Evolutionary conservation across 2,329 filamentous ascomycete genomes (phyloP), one percentile per base, ranked within the genome.

Genomic region (Microsporum audouinii): DNA sequence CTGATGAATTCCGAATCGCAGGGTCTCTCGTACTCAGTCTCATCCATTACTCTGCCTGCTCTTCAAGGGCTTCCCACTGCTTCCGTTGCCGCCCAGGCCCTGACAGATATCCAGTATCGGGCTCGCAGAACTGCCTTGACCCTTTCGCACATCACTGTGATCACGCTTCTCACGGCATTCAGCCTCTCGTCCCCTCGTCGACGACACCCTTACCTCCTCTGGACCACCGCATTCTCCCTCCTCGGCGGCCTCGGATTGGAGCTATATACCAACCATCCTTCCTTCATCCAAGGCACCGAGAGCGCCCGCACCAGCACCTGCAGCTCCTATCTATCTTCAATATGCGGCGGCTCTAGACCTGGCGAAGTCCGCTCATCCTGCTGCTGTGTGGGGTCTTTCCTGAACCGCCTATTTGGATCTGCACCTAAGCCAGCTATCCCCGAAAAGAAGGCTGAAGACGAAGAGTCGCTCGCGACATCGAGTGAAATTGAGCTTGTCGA

Each of bases 11-110:
- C 68, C 61, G 67, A 60, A 36, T 17, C 17, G 58, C 69, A 96
- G 92, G 92, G 92, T 74, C 82, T 94, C 63, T 95, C 91, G 58
- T 95, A 92, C 77, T 88, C 90, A 56, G 83, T 94, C 67, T 87
- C 87, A 27, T 83, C 84, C 63, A 78, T 95, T 65, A 85, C 89
- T 31, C 83, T 95, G 63, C 91, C 92, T 17, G 82, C 88, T 4
- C 85, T 96, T 61, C 84, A 92, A 68, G 82, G 84, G 60, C 87
- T 96, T 57, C 88, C 90, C 7, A 89, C 88, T 58, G 88, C 91
- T 57, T 78, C 82, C 62, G 79, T 82, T 60, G 89, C 88, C 64
- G 81, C 85, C 55, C 84, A 85, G 70, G 85, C 88, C 67, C 85
- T 95, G 72, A 77, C 82, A 66, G 83, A 84, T 69, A 81, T 95